These are phyloP conservation scores for Cicer arietinum DNA, from an alignment of 306 rosid species.

Conservation along the genomic window DNA sequence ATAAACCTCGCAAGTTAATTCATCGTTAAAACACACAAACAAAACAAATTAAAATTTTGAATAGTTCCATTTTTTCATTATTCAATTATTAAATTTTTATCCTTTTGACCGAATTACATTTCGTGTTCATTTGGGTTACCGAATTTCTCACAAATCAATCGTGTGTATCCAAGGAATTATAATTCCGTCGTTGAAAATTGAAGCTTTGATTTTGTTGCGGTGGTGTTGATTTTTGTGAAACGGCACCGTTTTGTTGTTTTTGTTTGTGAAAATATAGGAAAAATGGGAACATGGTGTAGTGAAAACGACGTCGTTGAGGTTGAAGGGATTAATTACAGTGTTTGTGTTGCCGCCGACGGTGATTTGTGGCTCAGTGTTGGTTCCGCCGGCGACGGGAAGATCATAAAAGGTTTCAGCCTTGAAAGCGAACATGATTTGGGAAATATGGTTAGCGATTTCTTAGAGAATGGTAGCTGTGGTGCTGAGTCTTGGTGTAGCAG, in stretches of 20 bases:
- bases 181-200: too few species aligned
- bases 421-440: slow-evolving; percentile 96
- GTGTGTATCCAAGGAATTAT: not conserved
- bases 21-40: not conserved
- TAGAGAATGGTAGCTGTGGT: slow-evolving; percentile 86
- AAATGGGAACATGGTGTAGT: slow-evolving; percentile 34
- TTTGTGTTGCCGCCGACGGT: slow-evolving; percentile 61
- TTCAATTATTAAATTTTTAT: not conserved
- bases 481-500: slow-evolving; percentile 91
- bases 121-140: slow-evolving; percentile 1
- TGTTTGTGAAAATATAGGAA: too few species aligned
- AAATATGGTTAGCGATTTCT: slow-evolving; percentile 83
- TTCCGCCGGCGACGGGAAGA: slow-evolving; percentile 57
- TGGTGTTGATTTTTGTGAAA: not conserved
- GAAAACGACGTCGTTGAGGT: slow-evolving; percentile 37
- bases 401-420: slow-evolving; percentile 56
- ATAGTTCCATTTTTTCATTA: not conserved
- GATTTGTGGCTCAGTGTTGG: slow-evolving; percentile 64
- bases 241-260: too few species aligned
- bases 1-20: not conserved
- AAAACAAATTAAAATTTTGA: not conserved
- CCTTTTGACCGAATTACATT: slow-evolving; percentile 36
- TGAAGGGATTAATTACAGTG: slow-evolving; percentile 63
- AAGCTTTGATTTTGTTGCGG: slow-evolving; percentile 1
- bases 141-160: slow-evolving; percentile 17